These are phyloP conservation scores for Trichoderma polysporum DNA, from an alignment of 2,329 filamentous ascomycete species.

Conservation along the genomic window DNA sequence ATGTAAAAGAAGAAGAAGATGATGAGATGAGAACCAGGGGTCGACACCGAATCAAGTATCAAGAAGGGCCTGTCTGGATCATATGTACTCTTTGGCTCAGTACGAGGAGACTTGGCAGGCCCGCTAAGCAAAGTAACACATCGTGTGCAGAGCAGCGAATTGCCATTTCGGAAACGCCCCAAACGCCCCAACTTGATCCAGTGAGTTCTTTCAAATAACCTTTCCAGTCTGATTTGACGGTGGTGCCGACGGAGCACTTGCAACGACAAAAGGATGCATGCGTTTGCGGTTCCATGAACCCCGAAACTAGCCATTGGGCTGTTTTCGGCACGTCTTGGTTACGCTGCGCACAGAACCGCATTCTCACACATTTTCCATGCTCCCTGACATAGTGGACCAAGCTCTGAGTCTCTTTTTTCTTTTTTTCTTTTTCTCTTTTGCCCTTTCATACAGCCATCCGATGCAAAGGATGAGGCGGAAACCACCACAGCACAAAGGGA, in stretches of 20 bases:
- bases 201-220: background rate
- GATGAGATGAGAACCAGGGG: background rate
- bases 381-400: background rate
- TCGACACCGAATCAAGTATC: background rate
- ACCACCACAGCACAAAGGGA: background rate
- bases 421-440: background rate
- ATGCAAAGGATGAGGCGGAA: background rate
- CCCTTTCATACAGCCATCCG: background rate
- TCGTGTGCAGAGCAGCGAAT: background rate
- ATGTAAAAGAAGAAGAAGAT: background rate
- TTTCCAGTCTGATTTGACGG: background rate
- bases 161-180: slow-evolving; percentile 28
- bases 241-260: slow-evolving; percentile 26
- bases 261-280: slow-evolving; percentile 9
- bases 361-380: background rate
- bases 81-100: slow-evolving; percentile 29
- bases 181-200: slow-evolving; percentile 17
- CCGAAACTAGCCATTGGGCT: background rate
- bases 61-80: slow-evolving; percentile 25
- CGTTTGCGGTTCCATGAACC: slow-evolving; percentile 8
- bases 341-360: background rate
- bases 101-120: slow-evolving; percentile 12
- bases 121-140: slow-evolving; percentile 25
- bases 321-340: background rate
- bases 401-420: background rate